phyloP scores from a whole-genome alignment of 2,329 filamentous ascomycete genomes.

The Sporothrix sp. region DNA sequence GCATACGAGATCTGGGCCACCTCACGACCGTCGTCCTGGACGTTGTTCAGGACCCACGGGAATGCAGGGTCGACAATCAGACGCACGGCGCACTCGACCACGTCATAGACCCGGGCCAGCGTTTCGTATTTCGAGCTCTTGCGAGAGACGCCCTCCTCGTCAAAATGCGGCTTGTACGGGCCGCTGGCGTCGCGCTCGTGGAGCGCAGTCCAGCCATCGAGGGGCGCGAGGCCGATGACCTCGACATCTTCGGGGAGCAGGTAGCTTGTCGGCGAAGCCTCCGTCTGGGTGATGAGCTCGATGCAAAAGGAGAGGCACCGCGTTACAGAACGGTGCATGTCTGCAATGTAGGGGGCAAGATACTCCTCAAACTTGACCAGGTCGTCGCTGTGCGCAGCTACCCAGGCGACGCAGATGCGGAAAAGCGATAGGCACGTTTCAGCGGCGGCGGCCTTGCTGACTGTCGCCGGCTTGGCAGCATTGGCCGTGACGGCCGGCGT shows the following conservation, averaged over 20 bases:
- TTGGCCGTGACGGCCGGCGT: no score
- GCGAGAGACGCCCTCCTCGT: constrained; percentile 15
- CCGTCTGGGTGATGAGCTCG: constrained; percentile 32
- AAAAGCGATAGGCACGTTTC: constrained; percentile 41
- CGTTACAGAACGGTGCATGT: constrained; percentile 38
- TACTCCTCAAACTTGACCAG: constrained; percentile 36
- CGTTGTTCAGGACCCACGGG: constrained; percentile 13
- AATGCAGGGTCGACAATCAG: constrained; percentile 15
- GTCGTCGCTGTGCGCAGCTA: constrained; percentile 37
- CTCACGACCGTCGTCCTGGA: constrained; percentile 7
- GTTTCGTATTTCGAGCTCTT: constrained; percentile 12
- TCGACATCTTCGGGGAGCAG: constrained; percentile 43
- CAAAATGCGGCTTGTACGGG: constrained; percentile 14
- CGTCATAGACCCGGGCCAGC: constrained; percentile 18
- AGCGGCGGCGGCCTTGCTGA: constrained; percentile 22
- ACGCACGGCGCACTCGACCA: constrained; percentile 17
- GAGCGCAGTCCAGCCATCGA: constrained; percentile 23
- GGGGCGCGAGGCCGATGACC: constrained; percentile 34
- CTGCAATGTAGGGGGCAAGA: constrained; percentile 35
- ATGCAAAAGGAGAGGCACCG: constrained; percentile 41
- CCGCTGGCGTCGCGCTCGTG: neutral
- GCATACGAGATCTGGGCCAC: constrained; percentile 13
- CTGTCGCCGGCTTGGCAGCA: neutral
- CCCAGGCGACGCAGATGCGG: constrained; percentile 46
- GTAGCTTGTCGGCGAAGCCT: constrained; percentile 35